phyloP scores from a whole-genome alignment of 2,329 filamentous ascomycete species.

The Hymenoscyphus albidus region DNA sequence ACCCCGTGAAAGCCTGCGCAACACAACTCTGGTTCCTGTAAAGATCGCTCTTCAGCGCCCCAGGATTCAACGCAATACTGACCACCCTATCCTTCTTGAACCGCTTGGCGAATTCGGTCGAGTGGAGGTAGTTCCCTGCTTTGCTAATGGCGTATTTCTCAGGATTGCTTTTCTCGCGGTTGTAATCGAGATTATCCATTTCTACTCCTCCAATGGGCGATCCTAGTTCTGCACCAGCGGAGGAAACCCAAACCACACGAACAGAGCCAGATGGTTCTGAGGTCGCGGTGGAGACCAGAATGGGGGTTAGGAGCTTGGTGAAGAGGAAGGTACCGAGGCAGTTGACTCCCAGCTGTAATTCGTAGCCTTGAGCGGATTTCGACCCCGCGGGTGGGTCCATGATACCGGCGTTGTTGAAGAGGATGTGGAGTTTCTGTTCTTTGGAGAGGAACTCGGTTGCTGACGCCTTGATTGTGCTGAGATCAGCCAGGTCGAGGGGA shows the following conservation, averaged over 20 bases:
- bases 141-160: conserved; percentile 20
- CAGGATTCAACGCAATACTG: conserved; percentile 21
- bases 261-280: conserved; percentile 25
- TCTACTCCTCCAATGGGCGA: conserved; percentile 9
- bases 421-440: conserved; percentile 38
- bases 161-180: background rate
- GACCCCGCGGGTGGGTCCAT: conserved; percentile 33
- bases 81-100: conserved; percentile 20
- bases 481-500: conserved; percentile 36
- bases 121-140: conserved; percentile 17
- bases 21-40: background rate
- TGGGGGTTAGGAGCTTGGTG: conserved; percentile 35
- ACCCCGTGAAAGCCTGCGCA: background rate
- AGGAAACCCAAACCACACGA: conserved; percentile 35
- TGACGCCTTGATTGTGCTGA: conserved; percentile 36
- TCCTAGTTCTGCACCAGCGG: conserved; percentile 24
- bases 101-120: conserved; percentile 17
- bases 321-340: conserved; percentile 36
- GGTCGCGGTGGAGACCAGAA: conserved; percentile 30
- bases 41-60: conserved; percentile 18
- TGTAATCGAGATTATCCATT: conserved; percentile 21
- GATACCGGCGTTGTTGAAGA: conserved; percentile 39
- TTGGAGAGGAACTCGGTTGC: conserved; percentile 34
- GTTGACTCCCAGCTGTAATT: conserved; percentile 36
- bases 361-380: conserved; percentile 34